phyloP scores from a whole-genome alignment of 129 eudicot genomes.

The Daucus carota region DNA sequence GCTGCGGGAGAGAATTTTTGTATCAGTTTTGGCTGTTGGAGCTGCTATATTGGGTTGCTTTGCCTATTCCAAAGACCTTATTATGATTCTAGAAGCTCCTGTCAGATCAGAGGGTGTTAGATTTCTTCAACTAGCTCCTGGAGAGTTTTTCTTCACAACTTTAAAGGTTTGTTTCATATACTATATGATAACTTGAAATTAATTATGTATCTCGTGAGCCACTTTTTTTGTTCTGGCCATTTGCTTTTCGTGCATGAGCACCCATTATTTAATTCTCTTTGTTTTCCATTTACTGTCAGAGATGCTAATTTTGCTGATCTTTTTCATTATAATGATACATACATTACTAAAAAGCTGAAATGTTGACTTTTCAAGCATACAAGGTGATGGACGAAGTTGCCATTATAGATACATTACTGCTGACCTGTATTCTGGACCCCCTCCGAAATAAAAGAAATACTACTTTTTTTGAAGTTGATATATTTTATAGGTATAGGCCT shows the following conservation, averaged over 20 bases:
- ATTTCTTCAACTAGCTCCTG: constrained; percentile 91
- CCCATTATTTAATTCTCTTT: neutral
- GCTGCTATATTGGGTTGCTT: constrained; percentile 90
- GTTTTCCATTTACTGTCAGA: neutral
- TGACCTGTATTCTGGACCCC: neutral
- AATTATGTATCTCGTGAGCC: neutral
- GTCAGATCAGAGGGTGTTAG: constrained; percentile 91
- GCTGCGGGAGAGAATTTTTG: constrained; percentile 71
- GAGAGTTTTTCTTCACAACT: constrained; percentile 95
- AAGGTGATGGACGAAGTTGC: neutral
- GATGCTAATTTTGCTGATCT: neutral
- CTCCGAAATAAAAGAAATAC: neutral
- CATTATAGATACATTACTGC: neutral
- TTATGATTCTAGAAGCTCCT: constrained; percentile 89
- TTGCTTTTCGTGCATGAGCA: neutral
- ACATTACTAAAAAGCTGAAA: neutral
- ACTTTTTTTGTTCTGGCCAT: neutral
- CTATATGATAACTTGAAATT: neutral
- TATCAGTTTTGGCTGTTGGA: constrained; percentile 95
- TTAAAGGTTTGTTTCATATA: constrained; percentile 48
- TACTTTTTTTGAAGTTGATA: neutral
- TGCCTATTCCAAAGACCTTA: constrained; percentile 84
- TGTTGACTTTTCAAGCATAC: neutral
- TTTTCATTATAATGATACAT: neutral
- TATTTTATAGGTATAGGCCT: neutral